Conservation (phyloP, 495 filamentous ascomycete species). For the Apiosordaria backusii region DNA sequence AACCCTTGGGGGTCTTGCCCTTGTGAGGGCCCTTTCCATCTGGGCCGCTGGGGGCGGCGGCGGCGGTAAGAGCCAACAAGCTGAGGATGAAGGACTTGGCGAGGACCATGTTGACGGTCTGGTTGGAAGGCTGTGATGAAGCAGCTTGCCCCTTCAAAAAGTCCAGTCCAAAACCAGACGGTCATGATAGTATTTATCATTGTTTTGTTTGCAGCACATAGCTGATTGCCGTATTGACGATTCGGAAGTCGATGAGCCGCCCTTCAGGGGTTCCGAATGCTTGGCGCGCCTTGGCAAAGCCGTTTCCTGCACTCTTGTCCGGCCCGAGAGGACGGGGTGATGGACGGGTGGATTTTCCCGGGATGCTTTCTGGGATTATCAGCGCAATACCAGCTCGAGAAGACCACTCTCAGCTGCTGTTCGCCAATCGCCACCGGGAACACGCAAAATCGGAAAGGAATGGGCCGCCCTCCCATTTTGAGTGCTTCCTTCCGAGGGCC, state of each 20-base stretch:
- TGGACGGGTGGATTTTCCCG: background rate
- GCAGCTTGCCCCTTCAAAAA: background rate
- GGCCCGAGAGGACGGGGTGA: background rate
- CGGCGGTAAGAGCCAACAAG: constrained; percentile 14
- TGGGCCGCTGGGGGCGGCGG: constrained; percentile 10
- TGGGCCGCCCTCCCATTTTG: constrained; percentile 8
- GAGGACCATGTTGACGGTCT: constrained; percentile 5
- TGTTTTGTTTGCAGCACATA: background rate
- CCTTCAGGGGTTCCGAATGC: background rate
- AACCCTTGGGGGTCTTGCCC: constrained; percentile 32
- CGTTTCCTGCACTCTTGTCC: background rate
- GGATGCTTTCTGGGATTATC: background rate
- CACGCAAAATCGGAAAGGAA: background rate
- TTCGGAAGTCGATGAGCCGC: constrained; percentile 15
- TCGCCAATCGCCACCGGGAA: background rate
- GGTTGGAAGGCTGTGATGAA: background rate
- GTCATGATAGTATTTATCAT: constrained; percentile 15
- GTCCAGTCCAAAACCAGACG: background rate
- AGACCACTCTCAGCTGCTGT: background rate
- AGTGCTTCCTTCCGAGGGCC: background rate
- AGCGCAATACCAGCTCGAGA: background rate
- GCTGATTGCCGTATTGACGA: background rate
- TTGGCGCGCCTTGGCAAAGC: constrained; percentile 18
- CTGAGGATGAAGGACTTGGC: constrained; percentile 10
- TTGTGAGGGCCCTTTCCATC: constrained; percentile 5